Percentiles rank a stretch among this genome's conserved stretches.
These are phyloP conservation scores for Epichloe gansuensis DNA, from an alignment of 2,329 filamentous ascomycete species.

Conservation along the genomic window DNA sequence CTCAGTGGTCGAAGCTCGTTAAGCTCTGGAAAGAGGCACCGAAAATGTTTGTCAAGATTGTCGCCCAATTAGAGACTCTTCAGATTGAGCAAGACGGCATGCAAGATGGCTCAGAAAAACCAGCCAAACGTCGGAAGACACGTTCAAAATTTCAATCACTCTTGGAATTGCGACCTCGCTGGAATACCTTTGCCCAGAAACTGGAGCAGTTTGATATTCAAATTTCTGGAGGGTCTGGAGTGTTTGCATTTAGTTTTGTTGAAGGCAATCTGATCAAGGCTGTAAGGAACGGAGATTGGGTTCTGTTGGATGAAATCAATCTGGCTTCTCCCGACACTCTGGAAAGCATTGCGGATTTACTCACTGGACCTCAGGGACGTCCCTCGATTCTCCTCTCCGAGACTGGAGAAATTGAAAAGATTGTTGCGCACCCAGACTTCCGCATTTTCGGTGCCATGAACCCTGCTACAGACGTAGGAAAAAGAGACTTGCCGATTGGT, in stretches of 20 bases:
- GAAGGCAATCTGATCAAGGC: conserved; percentile 95
- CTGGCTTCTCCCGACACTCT: conserved; percentile 87
- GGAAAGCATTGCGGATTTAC: conserved; percentile 81
- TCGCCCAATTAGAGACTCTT: conserved; percentile 39
- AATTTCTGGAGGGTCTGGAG: conserved; percentile 56
- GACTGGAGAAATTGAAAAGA: conserved; percentile 81
- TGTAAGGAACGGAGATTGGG: conserved; percentile 92
- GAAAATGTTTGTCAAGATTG: conserved; percentile 67
- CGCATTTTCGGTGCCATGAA: conserved; percentile 99
- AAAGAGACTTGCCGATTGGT: conserved; percentile 81
- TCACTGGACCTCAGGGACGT: conserved; percentile 56
- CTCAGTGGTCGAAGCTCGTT: conserved; percentile 77
- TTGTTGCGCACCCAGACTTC: conserved; percentile 83
- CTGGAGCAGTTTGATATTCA: conserved; percentile 72
- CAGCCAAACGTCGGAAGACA: conserved; percentile 56
- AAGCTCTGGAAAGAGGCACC: conserved; percentile 82
- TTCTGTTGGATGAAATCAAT: conserved; percentile 94
- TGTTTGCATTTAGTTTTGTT: conserved; percentile 87
- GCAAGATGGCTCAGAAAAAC: conserved; percentile 32
- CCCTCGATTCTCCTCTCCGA: conserved; percentile 86
- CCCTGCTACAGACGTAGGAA: conserved; percentile 91
- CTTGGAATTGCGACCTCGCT: conserved; percentile 48
- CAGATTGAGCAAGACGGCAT: conserved; percentile 26
- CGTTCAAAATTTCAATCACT: conserved; percentile 54
- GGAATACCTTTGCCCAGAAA: conserved; percentile 66